Evolutionary conservation across 2,329 filamentous ascomycete species (phyloP).

Genomic region (Aspergillus sojae): DNA sequence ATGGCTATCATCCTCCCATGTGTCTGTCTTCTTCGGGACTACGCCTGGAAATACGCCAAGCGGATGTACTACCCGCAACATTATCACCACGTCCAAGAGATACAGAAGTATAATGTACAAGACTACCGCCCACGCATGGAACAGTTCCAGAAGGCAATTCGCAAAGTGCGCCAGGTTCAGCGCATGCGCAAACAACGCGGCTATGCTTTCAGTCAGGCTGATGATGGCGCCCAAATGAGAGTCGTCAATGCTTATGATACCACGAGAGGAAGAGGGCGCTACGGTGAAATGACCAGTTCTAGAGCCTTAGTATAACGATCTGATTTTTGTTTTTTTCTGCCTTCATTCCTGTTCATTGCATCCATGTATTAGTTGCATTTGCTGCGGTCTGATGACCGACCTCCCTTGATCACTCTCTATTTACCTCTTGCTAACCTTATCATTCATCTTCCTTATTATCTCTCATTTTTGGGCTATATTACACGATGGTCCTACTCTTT

Average conservation of each 20-base stretch:
- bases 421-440: neutral
- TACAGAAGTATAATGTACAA: constrained; percentile 99
- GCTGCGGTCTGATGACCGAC: neutral
- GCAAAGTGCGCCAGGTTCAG: constrained; percentile 96
- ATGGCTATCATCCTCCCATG: constrained; percentile 80
- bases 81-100: constrained; percentile 98
- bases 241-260: constrained; percentile 98
- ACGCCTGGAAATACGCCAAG: constrained; percentile 96
- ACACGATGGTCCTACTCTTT: neutral
- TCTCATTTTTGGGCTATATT: neutral
- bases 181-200: constrained; percentile 99
- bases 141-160: constrained; percentile 98
- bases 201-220: constrained; percentile 96
- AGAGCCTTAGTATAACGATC: constrained; percentile 34
- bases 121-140: constrained; percentile 99
- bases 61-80: constrained; percentile 95
- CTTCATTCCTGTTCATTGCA: constrained; percentile 9
- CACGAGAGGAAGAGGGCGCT: constrained; percentile 84
- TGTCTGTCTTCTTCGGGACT: constrained; percentile 82
- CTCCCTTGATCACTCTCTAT: neutral
- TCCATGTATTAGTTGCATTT: constrained; percentile 11
- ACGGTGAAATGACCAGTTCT: constrained; percentile 88
- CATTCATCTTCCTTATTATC: neutral
- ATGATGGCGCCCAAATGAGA: constrained; percentile 85
- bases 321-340: constrained; percentile 2